Evolutionary conservation across 805 yeast genomes (phyloP).

Genomic region (Starmerella apicola): DNA sequence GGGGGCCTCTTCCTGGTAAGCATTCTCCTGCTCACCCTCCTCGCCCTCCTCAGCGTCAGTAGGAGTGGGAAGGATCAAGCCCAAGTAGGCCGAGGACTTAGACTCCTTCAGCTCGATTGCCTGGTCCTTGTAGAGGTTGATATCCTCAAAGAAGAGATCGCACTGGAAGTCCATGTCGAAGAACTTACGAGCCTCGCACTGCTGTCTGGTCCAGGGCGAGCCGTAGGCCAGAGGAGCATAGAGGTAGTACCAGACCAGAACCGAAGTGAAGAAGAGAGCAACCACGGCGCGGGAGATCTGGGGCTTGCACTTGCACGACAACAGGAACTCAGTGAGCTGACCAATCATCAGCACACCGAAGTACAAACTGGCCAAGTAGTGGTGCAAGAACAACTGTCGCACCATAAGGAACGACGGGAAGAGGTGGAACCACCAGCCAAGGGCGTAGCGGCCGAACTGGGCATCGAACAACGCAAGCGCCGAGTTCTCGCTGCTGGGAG

Average conservation of each 20-base stretch:
- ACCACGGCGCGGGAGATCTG: constrained; percentile 30
- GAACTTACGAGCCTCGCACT: constrained; percentile 52
- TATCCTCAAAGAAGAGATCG: constrained; percentile 34
- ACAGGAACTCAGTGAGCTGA: constrained; percentile 35
- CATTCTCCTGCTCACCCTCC: constrained; percentile 5
- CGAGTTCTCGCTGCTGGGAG: constrained; percentile 14
- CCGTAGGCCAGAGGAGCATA: constrained; percentile 73
- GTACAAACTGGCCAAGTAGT: constrained; percentile 83
- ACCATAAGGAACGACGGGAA: constrained; percentile 68
- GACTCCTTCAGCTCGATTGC: constrained; percentile 15
- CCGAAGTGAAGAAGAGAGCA: constrained; percentile 36
- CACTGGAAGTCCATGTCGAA: constrained; percentile 88
- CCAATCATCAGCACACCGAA: constrained; percentile 70
- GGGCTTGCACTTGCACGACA: constrained; percentile 16
- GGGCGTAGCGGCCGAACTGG: constrained; percentile 32
- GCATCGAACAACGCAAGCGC: constrained; percentile 26
- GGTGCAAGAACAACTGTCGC: constrained; percentile 86
- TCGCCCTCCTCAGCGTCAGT: constrained; percentile 7
- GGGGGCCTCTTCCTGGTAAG: constrained; percentile 1
- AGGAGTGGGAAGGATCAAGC: constrained; percentile 10
- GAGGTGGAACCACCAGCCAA: constrained; percentile 50
- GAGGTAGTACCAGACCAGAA: constrained; percentile 43
- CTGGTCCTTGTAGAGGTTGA: constrained; percentile 22
- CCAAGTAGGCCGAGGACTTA: constrained; percentile 14
- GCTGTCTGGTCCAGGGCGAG: constrained; percentile 57